Evolutionary conservation across 2,329 filamentous ascomycete species (phyloP).

Genomic region (Didymosphaeria variabile): DNA sequence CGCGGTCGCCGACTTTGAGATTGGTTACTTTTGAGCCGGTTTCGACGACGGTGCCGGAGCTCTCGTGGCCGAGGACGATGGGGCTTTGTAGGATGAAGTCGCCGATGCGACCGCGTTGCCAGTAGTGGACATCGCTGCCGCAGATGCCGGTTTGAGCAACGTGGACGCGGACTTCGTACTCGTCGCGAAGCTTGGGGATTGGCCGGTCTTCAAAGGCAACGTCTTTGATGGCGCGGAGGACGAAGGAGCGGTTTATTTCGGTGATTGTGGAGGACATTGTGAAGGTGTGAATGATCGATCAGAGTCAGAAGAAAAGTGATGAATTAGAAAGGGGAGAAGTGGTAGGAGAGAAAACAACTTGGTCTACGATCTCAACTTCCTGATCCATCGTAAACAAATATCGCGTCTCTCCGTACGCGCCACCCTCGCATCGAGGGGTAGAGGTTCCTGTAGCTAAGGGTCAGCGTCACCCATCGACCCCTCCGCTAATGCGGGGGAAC

Average conservation of each 20-base stretch:
- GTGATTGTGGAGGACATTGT: constrained; percentile 17
- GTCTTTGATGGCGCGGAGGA: constrained; percentile 57
- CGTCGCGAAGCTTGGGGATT: constrained; percentile 41
- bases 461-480: constrained; percentile 10
- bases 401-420: neutral
- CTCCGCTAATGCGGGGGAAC: constrained; percentile 13
- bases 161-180: constrained; percentile 74
- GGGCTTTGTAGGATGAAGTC: constrained; percentile 32
- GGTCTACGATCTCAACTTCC: neutral
- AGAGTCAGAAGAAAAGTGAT: neutral
- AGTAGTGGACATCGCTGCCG: constrained; percentile 64
- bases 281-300: neutral
- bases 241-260: constrained; percentile 56
- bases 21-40: constrained; percentile 33
- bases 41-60: constrained; percentile 34
- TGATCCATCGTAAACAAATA: neutral
- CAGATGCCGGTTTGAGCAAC: constrained; percentile 85
- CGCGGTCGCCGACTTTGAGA: constrained; percentile 36
- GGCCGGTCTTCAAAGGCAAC: constrained; percentile 57
- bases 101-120: constrained; percentile 37
- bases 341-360: neutral
- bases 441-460: constrained; percentile 6
- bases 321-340: neutral
- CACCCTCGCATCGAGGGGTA: constrained; percentile 6
- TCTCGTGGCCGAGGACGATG: constrained; percentile 41